A percentile compares a stretch with the other conserved stretches of the same genome.
Conservation (phyloP, 2,329 filamentous ascomycete genomes). For the Apiospora saccharicola region DNA sequence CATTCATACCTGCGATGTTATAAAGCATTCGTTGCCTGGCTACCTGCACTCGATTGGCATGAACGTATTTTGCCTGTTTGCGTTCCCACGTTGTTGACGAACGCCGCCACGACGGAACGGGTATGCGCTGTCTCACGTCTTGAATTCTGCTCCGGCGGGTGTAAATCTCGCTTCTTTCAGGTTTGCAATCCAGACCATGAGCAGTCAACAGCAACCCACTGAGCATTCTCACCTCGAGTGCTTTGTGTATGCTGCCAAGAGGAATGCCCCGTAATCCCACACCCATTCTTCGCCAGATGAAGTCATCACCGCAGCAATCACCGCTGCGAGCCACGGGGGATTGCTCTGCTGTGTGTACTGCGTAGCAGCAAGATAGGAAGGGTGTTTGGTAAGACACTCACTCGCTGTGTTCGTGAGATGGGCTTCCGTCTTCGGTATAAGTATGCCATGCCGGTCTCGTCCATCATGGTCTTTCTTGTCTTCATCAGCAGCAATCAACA, state of each 20-base stretch:
- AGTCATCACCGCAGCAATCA: constrained; percentile 20
- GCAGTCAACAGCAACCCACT: not conserved
- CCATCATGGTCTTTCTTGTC: constrained; percentile 26
- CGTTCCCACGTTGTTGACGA: not conserved
- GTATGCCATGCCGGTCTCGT: constrained; percentile 28
- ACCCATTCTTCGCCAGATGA: constrained; percentile 35
- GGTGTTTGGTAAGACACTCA: not conserved
- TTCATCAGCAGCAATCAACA: constrained; percentile 30
- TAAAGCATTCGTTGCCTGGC: not conserved
- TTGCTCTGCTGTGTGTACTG: not conserved
- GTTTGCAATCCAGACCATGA: not conserved
- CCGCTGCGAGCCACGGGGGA: not conserved
- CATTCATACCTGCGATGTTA: not conserved
- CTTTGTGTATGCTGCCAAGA: constrained; percentile 24
- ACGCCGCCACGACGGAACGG: not conserved
- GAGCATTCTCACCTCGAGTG: not conserved
- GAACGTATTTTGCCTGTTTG: not conserved
- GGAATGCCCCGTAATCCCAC: constrained; percentile 41
- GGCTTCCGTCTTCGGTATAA: constrained; percentile 41
- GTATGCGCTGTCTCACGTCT: constrained; percentile 16
- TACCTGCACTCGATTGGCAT: not conserved
- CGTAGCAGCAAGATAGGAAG: not conserved
- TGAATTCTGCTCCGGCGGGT: not conserved
- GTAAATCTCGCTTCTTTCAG: not conserved
- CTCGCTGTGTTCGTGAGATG: constrained; percentile 26